A percentile compares a stretch with the other conserved stretches of the same genome.
These are phyloP conservation scores for Somion occarium DNA, from an alignment of 1,284 basidiomycete species.

Conservation along the genomic window DNA sequence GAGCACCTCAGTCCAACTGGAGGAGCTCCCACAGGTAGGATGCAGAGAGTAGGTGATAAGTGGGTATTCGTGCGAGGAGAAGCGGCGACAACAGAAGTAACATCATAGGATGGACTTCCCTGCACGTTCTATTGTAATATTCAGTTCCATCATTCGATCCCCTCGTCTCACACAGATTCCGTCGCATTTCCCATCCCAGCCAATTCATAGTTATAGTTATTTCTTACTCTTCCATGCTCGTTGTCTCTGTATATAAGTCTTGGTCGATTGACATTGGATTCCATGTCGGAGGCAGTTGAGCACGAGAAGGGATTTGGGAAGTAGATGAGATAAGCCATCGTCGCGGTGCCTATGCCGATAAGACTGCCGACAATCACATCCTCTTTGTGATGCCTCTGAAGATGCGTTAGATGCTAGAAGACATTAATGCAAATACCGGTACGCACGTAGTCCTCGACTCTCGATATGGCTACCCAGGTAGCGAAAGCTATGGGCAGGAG, in stretches of 20 bases:
- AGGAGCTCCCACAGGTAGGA: conserved; percentile 41
- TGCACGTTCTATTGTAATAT: conserved; percentile 39
- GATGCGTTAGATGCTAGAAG: neutral
- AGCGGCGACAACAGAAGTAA: conserved; percentile 4
- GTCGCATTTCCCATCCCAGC: conserved; percentile 41
- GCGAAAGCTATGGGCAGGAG: conserved; percentile 52
- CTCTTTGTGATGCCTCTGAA: conserved; percentile 62
- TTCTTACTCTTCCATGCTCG: conserved; percentile 18
- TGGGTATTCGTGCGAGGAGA: conserved; percentile 59
- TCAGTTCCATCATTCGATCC: conserved; percentile 28
- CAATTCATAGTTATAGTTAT: conserved; percentile 41
- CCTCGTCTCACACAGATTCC: conserved; percentile 33
- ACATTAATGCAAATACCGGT: neutral
- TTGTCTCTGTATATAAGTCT: conserved; percentile 34
- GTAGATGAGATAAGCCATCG: conserved; percentile 51
- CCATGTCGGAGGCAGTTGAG: conserved; percentile 24
- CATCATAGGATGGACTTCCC: conserved; percentile 15
- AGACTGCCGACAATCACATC: conserved; percentile 59
- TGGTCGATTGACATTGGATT: conserved; percentile 30
- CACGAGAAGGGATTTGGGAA: conserved; percentile 55
- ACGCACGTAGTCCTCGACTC: conserved; percentile 63
- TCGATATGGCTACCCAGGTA: conserved; percentile 55
- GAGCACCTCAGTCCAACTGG: conserved; percentile 14
- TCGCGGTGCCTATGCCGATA: conserved; percentile 49
- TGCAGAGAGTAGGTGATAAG: conserved; percentile 67